Conservation (phyloP, 1,284 basidiomycete species). For the Sanghuangporus sanghuang region DNA sequence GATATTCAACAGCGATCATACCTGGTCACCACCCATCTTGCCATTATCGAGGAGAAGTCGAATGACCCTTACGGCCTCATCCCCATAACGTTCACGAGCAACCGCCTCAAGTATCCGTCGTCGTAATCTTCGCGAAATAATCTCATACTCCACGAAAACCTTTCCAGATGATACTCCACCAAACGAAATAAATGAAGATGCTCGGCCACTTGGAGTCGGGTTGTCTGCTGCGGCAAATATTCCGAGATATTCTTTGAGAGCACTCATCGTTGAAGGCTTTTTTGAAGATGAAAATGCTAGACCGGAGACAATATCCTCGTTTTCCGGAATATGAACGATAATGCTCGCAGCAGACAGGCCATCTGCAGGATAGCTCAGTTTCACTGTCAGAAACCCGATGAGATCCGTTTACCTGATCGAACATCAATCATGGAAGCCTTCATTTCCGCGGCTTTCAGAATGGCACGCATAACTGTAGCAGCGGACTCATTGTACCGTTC, state of each 20-base stretch:
- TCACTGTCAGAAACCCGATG: constrained; percentile 9
- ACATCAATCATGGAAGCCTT: constrained; percentile 59
- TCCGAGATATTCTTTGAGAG: constrained; percentile 73
- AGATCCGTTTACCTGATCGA: constrained; percentile 51
- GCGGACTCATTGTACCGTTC: constrained; percentile 78
- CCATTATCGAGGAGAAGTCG: constrained; percentile 80
- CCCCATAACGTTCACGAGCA: constrained; percentile 81
- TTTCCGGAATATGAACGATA: constrained; percentile 54
- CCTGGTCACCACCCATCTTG: constrained; percentile 97
- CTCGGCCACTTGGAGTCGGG: constrained; percentile 62
- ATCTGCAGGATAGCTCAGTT: constrained; percentile 34
- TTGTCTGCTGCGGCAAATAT: constrained; percentile 78
- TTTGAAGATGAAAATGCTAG: constrained; percentile 49
- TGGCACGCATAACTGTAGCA: constrained; percentile 64
- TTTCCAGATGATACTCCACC: constrained; percentile 50
- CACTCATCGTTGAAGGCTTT: constrained; percentile 50
- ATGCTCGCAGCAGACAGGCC: constrained; percentile 59
- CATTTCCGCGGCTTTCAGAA: constrained; percentile 63
- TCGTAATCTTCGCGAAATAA: constrained; percentile 68
- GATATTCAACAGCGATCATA: constrained; percentile 30
- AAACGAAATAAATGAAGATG: constrained; percentile 63
- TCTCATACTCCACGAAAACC: constrained; percentile 79
- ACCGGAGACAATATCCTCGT: constrained; percentile 50
- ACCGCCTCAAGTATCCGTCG: constrained; percentile 75
- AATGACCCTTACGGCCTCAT: constrained; percentile 80